Conservation (phyloP, 371 early-diverging fungal species). For the Chytridium lagenaria region DNA sequence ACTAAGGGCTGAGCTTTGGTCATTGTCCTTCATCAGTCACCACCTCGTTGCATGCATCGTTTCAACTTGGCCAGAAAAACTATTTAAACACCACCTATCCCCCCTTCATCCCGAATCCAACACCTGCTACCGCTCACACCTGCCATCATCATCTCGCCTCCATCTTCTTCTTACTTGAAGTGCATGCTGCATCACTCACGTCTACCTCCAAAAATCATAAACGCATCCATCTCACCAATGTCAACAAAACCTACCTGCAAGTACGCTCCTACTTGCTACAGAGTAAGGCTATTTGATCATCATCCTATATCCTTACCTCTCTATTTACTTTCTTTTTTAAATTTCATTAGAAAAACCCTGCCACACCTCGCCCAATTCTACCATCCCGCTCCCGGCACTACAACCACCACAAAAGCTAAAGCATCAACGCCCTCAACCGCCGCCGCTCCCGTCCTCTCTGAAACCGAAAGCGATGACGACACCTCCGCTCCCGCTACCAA, state of each 20-base stretch:
- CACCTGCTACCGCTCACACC: not conserved
- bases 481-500: not conserved
- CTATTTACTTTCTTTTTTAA: not conserved
- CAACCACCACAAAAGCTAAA: no score
- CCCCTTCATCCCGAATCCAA: no score
- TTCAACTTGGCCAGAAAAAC: no score
- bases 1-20: no score
- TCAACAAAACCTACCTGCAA: slow-evolving; percentile 14
- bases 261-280: slow-evolving; percentile 20
- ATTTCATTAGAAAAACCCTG: not conserved
- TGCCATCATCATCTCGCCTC: no score
- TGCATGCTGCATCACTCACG: not conserved
- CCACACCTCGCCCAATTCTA: not conserved
- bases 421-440: no score
- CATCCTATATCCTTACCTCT: not conserved
- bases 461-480: not conserved
- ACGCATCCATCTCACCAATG: not conserved
- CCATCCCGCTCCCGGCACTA: no score
- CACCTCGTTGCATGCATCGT: no score
- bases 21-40: no score
- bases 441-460: not conserved
- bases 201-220: not conserved
- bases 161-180: no score
- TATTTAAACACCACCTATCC: no score
- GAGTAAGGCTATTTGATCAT: slow-evolving; percentile 18